Base-by-base conservation (phyloP, 225 moss, liverwort and hornwort species). In the Physcomitrium patens region DNA sequence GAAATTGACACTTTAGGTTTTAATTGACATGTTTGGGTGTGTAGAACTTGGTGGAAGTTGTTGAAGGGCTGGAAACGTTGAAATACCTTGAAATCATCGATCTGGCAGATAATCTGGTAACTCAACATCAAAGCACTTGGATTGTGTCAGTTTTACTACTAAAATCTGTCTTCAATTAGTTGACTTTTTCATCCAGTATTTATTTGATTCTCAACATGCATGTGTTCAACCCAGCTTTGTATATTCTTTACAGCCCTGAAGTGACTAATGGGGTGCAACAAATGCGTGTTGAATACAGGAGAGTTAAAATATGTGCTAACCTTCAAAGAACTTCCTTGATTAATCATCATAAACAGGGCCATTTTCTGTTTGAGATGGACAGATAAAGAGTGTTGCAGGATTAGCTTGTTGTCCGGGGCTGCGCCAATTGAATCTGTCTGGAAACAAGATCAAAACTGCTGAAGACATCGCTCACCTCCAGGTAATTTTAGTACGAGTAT, bases 51-150 rank as follows among this genome's bases (percentile, higher is more conserved):
- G 84, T 97, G 67, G 91, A 92, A 76, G 76, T 82, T 46, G 84
- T 97, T 46, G 89, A 84, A 42, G 92, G 96, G 3, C 79, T 97
- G 73, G 92, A 90, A 16, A 71, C 76, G 1, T 69, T 97, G 22
- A 77, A 69, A 28, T 71, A 76, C 18, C 86, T 97, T 0, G 88
- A 92, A 69, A 86, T 79, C 13, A 78, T 97, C 51, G 91, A 97
- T 69, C 71, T 97, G 27, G 92, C 91, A 48, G 92, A 92, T 55
- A 97, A 97, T 70, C 60, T 90, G 90, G 96, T 94, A 81, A 73
- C 17, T 27, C 31, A 24, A 1, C 13, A 0, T 55, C 9, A 42
- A 9, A 67, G 2, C 8, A 62, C 45, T 71, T 54, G 1, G 1
- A 31, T 47, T 44, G 8, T 10, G 12, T 24, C 54, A 3, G 51